Evolutionary conservation across 2,329 filamentous ascomycete species (phyloP), one percentile per base, ranked within the genome.

Genomic region (Rhynchosporium secalis): DNA sequence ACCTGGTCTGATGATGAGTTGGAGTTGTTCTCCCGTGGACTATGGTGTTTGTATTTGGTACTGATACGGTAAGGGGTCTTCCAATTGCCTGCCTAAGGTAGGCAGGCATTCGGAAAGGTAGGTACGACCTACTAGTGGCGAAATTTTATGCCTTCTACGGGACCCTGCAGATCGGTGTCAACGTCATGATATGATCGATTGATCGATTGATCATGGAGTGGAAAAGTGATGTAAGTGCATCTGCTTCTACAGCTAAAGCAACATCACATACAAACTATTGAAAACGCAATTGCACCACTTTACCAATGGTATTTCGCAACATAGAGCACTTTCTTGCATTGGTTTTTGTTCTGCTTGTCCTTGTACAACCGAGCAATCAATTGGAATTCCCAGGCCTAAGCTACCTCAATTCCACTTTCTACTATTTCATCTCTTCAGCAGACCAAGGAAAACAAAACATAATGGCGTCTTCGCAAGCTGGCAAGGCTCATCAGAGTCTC

Each of bases 401-500:
- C 28, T 28, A 28, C 20, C 28, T 10, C 26, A 43, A 43, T 29
- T 41, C 41, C 56, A 41, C 15, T 31, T 49, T 56, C 20, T 51
- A 40, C 36, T 60, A 6, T 40, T n/a, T 48, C 5, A 2, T 54
- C 13, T 9, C 47, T 55, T 40, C 7, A 13, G 9, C 36, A 9
- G 3, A 20, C 26, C 26, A 38, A 10, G 20, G 12, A 43, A 13
- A 10, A 31, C 56, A 29, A 49, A 28, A 8, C 28, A 54, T 26
- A 20, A 52, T 52, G 58, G 43, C 58, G 29, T n/a, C 36, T 45
- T 60, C 26, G 26, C 13, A 36, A 15, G 62, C 62, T 60, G 49
- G 63, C 28, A 61, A 62, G 29, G 59, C 61, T 10, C 63, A 61
- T 8, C 48, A 51, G 29, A 58, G 56, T n/a, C 43, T 62, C 55